Percentiles rank a stretch among this genome's conserved stretches.
Conservation (phyloP, 352 stramenopile species). For the Phytophthora foliorum region DNA sequence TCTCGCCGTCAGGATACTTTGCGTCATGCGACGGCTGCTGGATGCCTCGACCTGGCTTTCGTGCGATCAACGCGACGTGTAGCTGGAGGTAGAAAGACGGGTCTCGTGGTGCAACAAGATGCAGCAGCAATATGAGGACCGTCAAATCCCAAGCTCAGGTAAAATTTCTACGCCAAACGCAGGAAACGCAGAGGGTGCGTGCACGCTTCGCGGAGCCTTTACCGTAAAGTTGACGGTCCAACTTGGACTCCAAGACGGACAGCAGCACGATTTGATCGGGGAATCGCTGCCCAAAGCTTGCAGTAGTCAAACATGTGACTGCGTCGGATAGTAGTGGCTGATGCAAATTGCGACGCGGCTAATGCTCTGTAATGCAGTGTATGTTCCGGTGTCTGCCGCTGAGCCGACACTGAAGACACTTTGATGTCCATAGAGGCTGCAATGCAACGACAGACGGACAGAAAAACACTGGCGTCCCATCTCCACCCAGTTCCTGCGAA, state of each 20-base stretch:
- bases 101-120: conserved; percentile 2
- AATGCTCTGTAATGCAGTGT: conserved; percentile 5
- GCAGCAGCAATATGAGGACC: conserved; percentile 8
- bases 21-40: conserved; percentile 20
- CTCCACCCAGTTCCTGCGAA: conserved; percentile 5
- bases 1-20: conserved; percentile 8
- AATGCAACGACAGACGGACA: conserved; percentile 34
- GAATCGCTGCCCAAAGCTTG: neutral
- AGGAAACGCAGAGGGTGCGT: conserved; percentile 25
- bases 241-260: conserved; percentile 14
- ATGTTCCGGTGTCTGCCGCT: conserved; percentile 14
- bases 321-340: neutral
- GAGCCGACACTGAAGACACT: neutral
- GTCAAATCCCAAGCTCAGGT: conserved; percentile 29
- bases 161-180: conserved; percentile 13
- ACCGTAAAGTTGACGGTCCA: neutral
- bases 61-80: neutral
- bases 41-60: conserved; percentile 13
- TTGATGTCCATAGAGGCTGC: conserved; percentile 23
- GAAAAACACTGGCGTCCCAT: conserved; percentile 18
- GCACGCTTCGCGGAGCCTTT: conserved; percentile 23
- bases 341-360: neutral
- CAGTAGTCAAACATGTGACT: conserved; percentile 1
- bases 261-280: neutral
- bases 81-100: neutral